phyloP scores from a whole-genome alignment of 768 basidiomycete genomes.

The Suillus cothurnatus region DNA sequence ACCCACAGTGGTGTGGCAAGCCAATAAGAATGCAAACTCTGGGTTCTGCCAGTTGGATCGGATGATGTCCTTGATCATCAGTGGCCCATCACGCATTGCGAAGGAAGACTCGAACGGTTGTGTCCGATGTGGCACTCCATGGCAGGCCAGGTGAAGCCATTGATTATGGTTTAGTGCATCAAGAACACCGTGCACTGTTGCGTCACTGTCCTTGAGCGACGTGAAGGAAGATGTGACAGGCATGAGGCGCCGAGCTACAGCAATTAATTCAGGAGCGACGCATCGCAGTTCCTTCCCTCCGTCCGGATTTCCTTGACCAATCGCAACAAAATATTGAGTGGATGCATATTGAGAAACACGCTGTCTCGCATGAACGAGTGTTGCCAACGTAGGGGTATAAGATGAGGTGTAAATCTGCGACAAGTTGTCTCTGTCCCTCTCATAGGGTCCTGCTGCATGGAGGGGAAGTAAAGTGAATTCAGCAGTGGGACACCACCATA shows the following conservation, averaged over 20 bases:
- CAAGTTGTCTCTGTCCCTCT: slow-evolving; percentile 13
- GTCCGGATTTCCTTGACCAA: slow-evolving; percentile 20
- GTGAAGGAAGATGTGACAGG: slow-evolving; percentile 12
- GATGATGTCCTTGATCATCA: too few relatives aligned
- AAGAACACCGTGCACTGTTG: slow-evolving; percentile 6
- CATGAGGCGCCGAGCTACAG: slow-evolving; percentile 14
- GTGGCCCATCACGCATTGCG: too few relatives aligned
- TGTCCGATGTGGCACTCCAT: slow-evolving; percentile 15
- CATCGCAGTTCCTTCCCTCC: slow-evolving; percentile 12
- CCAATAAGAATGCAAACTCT: too few relatives aligned
- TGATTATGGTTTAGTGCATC: slow-evolving; percentile 6
- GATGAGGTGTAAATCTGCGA: slow-evolving; percentile 31
- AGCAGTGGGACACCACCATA: slow-evolving; percentile 38
- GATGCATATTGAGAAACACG: not conserved
- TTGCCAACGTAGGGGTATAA: slow-evolving; percentile 18
- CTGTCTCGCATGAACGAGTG: slow-evolving; percentile 24
- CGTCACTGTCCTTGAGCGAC: slow-evolving; percentile 3
- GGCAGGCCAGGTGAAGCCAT: slow-evolving; percentile 25
- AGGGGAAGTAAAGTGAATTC: slow-evolving; percentile 31
- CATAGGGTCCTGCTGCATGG: slow-evolving; percentile 34
- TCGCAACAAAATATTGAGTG: slow-evolving; percentile 11
- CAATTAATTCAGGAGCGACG: slow-evolving; percentile 19
- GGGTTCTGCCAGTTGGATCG: too few relatives aligned
- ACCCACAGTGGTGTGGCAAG: too few relatives aligned
- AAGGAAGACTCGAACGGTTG: slow-evolving; percentile 14